Percentiles rank a stretch among this genome's conserved stretches.
These are phyloP conservation scores for Ophiostoma novo-ulmi DNA, from an alignment of 2,329 filamentous ascomycete species.

Conservation along the genomic window DNA sequence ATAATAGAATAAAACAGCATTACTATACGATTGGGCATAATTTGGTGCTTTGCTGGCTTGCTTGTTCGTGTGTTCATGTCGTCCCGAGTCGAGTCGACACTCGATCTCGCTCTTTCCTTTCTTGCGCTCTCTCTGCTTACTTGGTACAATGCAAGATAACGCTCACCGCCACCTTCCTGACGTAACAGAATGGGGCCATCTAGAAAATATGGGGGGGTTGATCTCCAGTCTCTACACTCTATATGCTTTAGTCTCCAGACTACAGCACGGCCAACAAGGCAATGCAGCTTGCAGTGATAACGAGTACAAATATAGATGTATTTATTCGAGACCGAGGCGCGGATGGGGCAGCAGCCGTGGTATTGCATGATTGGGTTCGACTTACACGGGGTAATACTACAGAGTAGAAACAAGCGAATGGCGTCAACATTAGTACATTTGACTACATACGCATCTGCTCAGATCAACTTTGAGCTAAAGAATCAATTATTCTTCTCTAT, in stretches of 20 bases:
- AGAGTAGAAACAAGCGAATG: not conserved
- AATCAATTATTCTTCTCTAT: not conserved
- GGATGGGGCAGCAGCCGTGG: not conserved
- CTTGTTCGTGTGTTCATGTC: not conserved
- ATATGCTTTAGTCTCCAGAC: not conserved
- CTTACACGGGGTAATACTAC: not conserved
- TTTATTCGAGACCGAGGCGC: not conserved
- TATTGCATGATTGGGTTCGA: not conserved
- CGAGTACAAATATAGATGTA: not conserved
- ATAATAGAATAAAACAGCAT: not conserved
- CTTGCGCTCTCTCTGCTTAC: not conserved
- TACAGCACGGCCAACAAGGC: slow-evolving; percentile 6
- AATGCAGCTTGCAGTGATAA: not conserved
- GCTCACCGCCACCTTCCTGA: slow-evolving; percentile 8
- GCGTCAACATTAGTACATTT: too few relatives aligned
- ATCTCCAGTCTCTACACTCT: not conserved
- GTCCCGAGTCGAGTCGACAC: not conserved
- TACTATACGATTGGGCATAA: not conserved
- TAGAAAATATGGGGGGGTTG: not conserved
- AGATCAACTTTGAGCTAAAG: too few relatives aligned
- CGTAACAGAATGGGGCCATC: slow-evolving; percentile 11
- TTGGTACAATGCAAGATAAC: too few relatives aligned
- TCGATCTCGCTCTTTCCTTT: not conserved
- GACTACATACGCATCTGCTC: not conserved
- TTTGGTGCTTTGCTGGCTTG: slow-evolving; percentile 1